phyloP scores from a whole-genome alignment of 306 rosid genomes.

The Benincasa hispida region DNA sequence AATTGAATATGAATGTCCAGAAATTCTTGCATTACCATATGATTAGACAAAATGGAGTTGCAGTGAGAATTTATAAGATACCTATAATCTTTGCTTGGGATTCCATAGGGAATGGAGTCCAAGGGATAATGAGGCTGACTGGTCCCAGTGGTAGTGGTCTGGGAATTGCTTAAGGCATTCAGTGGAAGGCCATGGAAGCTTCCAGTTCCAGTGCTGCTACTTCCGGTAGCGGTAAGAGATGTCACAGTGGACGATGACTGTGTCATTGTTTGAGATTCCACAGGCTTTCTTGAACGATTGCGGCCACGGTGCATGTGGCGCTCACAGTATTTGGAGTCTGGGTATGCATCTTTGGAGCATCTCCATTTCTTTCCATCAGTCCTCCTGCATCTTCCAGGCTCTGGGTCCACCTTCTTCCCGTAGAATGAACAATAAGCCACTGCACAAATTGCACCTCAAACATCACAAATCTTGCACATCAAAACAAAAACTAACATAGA shows the following conservation, averaged over 20 bases:
- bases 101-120: slow-evolving; percentile 47
- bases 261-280: slow-evolving; percentile 68
- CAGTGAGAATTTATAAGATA: slow-evolving; percentile 3
- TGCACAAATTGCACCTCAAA: slow-evolving; percentile 12
- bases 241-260: slow-evolving; percentile 43
- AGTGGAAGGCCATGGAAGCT: slow-evolving; percentile 52
- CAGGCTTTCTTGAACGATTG: slow-evolving; percentile 99
- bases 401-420: slow-evolving; percentile 90
- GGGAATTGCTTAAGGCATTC: slow-evolving; percentile 40
- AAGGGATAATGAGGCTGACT: slow-evolving; percentile 34
- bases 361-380: slow-evolving; percentile 94
- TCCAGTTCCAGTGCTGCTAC: slow-evolving; percentile 25
- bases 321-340: slow-evolving; percentile 88
- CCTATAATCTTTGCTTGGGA: slow-evolving; percentile 65
- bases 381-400: slow-evolving; percentile 87
- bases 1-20: not conserved
- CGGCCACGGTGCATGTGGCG: slow-evolving; percentile 95
- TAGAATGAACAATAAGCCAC: slow-evolving; percentile 66
- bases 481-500: not conserved
- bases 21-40: slow-evolving; percentile 1
- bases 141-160: slow-evolving; percentile 38
- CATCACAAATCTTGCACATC: not conserved
- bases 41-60: slow-evolving; percentile 7
- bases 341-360: slow-evolving; percentile 72
- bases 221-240: slow-evolving; percentile 39